Conservation (phyloP, 2,329 filamentous ascomycete species). For the Domatiomyces globalis region DNA sequence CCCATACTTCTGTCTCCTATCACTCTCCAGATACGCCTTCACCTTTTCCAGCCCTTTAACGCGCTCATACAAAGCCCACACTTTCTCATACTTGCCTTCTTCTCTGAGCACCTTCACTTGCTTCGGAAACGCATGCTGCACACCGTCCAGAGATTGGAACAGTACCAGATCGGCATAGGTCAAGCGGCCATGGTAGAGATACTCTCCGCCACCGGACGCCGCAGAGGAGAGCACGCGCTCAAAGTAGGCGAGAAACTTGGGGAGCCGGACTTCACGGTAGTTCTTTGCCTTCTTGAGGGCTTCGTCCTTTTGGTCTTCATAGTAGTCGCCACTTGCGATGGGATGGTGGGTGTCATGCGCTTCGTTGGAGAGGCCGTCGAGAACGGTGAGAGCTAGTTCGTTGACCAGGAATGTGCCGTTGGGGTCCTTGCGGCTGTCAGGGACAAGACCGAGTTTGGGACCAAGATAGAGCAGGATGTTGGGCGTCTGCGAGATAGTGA, state of each 20-base stretch:
- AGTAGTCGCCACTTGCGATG: slow-evolving; percentile 44
- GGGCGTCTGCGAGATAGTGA: slow-evolving; percentile 54
- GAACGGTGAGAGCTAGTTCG: slow-evolving; percentile 50
- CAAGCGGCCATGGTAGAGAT: slow-evolving; percentile 50
- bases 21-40: slow-evolving; percentile 54
- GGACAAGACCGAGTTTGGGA: slow-evolving; percentile 40
- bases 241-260: slow-evolving; percentile 60
- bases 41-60: slow-evolving; percentile 51
- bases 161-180: slow-evolving; percentile 61
- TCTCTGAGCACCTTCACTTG: slow-evolving; percentile 43
- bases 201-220: slow-evolving; percentile 44
- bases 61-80: slow-evolving; percentile 50
- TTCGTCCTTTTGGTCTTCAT: slow-evolving; percentile 63
- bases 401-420: slow-evolving; percentile 45
- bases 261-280: slow-evolving; percentile 48
- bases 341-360: slow-evolving; percentile 66
- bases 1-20: slow-evolving; percentile 46
- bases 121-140: slow-evolving; percentile 52
- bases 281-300: slow-evolving; percentile 42
- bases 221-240: slow-evolving; percentile 50
- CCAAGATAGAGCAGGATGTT: slow-evolving; percentile 62
- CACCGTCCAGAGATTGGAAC: slow-evolving; percentile 54
- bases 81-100: slow-evolving; percentile 41
- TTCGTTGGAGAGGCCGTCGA: slow-evolving; percentile 58
- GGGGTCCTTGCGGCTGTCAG: slow-evolving; percentile 29